A percentile compares a stretch with the other conserved stretches of the same genome.
Evolutionary conservation across 2,329 filamentous ascomycete genomes (phyloP).

Genomic region (Colletotrichum zoysiae): DNA sequence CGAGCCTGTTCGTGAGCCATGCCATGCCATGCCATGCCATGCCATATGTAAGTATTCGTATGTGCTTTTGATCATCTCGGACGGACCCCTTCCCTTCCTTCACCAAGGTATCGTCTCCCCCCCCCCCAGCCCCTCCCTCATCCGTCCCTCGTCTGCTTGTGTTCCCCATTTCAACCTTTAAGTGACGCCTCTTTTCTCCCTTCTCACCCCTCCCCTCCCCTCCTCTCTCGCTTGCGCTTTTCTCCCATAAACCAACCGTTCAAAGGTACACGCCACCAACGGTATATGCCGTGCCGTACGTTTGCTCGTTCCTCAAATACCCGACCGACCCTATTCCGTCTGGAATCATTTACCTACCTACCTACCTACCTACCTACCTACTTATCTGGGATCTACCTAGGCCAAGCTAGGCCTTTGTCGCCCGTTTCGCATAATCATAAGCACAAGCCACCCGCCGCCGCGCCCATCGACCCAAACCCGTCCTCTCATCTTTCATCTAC

Average conservation of each 20-base stretch:
- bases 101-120: background rate
- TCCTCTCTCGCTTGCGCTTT: background rate
- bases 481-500: too few relatives aligned
- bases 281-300: background rate
- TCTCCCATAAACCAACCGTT: background rate
- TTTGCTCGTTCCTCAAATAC: background rate
- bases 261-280: background rate
- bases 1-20: background rate
- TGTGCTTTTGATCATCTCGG: slow-evolving; percentile 28
- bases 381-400: too few relatives aligned
- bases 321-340: background rate
- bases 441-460: background rate
- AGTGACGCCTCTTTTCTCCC: background rate
- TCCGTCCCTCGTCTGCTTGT: background rate
- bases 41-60: too few relatives aligned
- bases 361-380: too few relatives aligned
- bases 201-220: background rate
- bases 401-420: background rate
- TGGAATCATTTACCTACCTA: background rate
- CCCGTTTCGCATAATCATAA: background rate
- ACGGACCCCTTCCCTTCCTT: background rate
- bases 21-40: too few relatives aligned
- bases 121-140: background rate
- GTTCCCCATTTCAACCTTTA: background rate
- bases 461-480: background rate